Percentiles rank a stretch among this genome's conserved stretches.
Evolutionary conservation across 2,329 filamentous ascomycete species (phyloP).

Genomic region (Fusarium coffeatum): DNA sequence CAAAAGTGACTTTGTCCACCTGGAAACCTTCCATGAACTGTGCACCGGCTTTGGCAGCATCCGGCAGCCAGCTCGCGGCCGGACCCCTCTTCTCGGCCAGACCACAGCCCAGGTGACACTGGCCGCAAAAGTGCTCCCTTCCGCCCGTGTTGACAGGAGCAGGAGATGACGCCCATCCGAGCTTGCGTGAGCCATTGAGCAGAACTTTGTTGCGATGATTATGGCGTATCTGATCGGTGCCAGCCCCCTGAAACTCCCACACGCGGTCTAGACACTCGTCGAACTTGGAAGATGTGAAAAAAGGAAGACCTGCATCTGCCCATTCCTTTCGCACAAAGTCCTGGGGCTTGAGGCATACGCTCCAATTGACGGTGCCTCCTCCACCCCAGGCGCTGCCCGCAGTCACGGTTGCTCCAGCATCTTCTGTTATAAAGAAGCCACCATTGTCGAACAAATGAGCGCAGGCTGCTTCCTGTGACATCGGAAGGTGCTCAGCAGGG

Average conservation of each 20-base stretch:
- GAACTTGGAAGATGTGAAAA: slow-evolving; percentile 80
- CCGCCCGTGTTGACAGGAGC: slow-evolving; percentile 86
- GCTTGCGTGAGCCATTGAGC: slow-evolving; percentile 78
- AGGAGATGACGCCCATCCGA: slow-evolving; percentile 76
- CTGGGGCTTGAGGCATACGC: slow-evolving; percentile 72
- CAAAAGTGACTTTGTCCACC: slow-evolving; percentile 77
- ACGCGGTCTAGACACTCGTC: slow-evolving; percentile 85
- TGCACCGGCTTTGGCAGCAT: slow-evolving; percentile 81
- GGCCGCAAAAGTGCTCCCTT: slow-evolving; percentile 78
- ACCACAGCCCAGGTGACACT: slow-evolving; percentile 70
- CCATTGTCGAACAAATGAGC: slow-evolving; percentile 77
- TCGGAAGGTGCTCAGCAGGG: slow-evolving; percentile 76
- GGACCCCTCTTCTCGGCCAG: slow-evolving; percentile 83
- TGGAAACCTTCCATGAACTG: slow-evolving; percentile 86
- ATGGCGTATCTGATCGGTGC: slow-evolving; percentile 72
- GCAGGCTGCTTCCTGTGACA: slow-evolving; percentile 71
- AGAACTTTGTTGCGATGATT: slow-evolving; percentile 78
- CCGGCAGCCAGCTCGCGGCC: slow-evolving; percentile 79
- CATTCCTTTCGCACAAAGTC: slow-evolving; percentile 83
- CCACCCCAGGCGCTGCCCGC: slow-evolving; percentile 84
- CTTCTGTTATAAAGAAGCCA: slow-evolving; percentile 67
- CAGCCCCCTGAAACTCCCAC: slow-evolving; percentile 81
- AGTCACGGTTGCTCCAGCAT: slow-evolving; percentile 69
- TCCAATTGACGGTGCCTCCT: slow-evolving; percentile 91
- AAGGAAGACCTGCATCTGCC: slow-evolving; percentile 74